Base-by-base conservation (phyloP, 805 yeast species). In the Sugiyamaella chiloensis region DNA sequence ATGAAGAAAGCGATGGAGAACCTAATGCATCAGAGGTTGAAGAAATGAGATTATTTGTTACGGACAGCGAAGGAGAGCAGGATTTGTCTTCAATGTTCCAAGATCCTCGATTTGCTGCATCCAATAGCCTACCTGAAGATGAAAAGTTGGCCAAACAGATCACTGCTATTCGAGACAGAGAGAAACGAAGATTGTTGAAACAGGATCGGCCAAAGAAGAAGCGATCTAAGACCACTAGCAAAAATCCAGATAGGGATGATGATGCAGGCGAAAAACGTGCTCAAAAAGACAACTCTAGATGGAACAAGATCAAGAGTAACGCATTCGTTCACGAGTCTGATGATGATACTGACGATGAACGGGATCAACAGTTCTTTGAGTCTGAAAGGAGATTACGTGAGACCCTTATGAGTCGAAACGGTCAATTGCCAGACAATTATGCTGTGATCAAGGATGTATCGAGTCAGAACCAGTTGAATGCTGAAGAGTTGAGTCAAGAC, bases 331-430 rank as follows among this genome's bases (percentile, higher is more conserved):
- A 69, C 43, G 83, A 76, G 44, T 80, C 86, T 1, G 88, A 82
- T 59, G 86, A 81, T 56, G 81, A 75, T 8, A 71, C 78, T 4
- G 87, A 81, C 56, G 79, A 71, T 11, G 87, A 80, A 40, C 69
- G 70, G 34, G 78, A 74, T 44, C 60, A 57, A 2, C 71, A 56
- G 24, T 83, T 83, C 58, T 83, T 76, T 59, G 80, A 64, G 36
- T 71, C 78, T 49, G 90, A 84, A 56, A 69, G 70, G 47, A 63
- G 67, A 47, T 66, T 59, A 8, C 52, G 57, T 12, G 48, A 44
- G 12, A 17, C 39, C 14, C 17, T 42, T 17, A 34, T 34, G 37
- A 16, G 20, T 4, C 20, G 19, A 19, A 34, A 34, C 19, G 37
- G 37, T 6, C 21, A 14, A 19, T 16, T 34, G 5, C 37, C 37